phyloP scores from a whole-genome alignment of 2,329 filamentous ascomycete genomes.

The Teratosphaeria nubilosa region DNA sequence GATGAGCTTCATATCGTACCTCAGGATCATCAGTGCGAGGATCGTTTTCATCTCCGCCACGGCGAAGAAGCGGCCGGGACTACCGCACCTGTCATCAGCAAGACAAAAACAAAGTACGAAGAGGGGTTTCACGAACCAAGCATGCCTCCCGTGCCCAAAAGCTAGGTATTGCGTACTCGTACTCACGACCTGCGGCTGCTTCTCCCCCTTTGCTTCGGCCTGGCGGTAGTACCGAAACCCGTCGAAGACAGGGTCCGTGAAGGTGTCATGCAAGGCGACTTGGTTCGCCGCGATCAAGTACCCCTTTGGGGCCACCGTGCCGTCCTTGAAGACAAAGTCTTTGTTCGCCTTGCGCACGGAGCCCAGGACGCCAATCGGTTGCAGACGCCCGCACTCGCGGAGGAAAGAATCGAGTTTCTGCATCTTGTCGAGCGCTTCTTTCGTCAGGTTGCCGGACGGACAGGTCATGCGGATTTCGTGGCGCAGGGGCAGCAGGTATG shows the following conservation, averaged over 20 bases:
- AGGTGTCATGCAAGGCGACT: background rate
- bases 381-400: background rate
- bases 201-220: background rate
- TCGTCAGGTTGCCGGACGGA: background rate
- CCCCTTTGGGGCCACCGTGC: background rate
- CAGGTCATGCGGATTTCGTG: background rate
- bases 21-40: background rate
- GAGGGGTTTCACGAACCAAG: background rate
- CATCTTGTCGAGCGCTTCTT: background rate
- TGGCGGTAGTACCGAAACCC: background rate
- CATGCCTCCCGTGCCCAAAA: constrained; percentile 2
- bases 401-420: background rate
- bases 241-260: background rate
- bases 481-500: background rate
- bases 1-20: constrained; percentile 1
- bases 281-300: background rate
- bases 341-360: background rate
- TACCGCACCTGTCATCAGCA: background rate
- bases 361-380: background rate
- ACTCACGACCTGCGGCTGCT: constrained; percentile 2
- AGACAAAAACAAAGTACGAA: background rate
- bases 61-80: constrained; percentile 3
- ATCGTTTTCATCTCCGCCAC: constrained; percentile 1
- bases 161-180: background rate
- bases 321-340: constrained; percentile 3